Conservation (phyloP, 345 rosid species). For the Aquilaria yunnanensis region DNA sequence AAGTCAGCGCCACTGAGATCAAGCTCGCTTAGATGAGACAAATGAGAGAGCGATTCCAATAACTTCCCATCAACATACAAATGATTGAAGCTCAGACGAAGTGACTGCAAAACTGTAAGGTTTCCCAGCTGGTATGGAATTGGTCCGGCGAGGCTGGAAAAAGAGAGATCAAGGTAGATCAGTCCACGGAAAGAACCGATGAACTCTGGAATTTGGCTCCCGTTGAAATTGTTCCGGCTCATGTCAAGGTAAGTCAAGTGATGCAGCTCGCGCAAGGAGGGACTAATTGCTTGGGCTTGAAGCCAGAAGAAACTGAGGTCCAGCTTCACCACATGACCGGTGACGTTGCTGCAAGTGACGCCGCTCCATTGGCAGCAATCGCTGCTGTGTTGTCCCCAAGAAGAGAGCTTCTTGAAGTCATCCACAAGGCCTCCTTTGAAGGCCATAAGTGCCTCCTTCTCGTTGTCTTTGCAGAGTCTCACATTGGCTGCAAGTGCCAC, state of each 20-base stretch:
- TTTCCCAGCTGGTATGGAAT: too few species aligned
- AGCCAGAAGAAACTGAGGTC: not conserved
- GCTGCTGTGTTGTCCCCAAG: conserved; percentile 1
- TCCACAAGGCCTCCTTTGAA: conserved; percentile 1
- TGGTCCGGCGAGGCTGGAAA: not conserved
- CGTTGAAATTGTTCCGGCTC: not conserved
- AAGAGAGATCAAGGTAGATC: not conserved
- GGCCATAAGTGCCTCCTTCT: not conserved
- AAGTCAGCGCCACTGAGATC: not conserved
- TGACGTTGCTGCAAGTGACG: conserved; percentile 2
- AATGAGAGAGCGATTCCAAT: not conserved
- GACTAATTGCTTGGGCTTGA: not conserved
- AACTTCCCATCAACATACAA: not conserved
- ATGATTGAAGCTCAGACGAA: not conserved
- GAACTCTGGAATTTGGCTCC: not conserved
- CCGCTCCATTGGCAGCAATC: conserved; percentile 12
- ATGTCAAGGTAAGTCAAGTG: not conserved
- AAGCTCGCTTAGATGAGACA: not conserved
- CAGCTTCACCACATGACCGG: not conserved
- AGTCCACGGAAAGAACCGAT: not conserved
- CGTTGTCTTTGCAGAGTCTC: too few species aligned
- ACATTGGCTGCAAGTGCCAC: too few species aligned
- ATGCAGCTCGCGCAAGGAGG: not conserved
- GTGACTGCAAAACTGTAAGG: not conserved
- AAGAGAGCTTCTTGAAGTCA: not conserved